A percentile compares a stretch with the other conserved stretches of the same genome.
Evolutionary conservation across 208 protist genomes (phyloP).

Genomic region (Leishmania major): DNA sequence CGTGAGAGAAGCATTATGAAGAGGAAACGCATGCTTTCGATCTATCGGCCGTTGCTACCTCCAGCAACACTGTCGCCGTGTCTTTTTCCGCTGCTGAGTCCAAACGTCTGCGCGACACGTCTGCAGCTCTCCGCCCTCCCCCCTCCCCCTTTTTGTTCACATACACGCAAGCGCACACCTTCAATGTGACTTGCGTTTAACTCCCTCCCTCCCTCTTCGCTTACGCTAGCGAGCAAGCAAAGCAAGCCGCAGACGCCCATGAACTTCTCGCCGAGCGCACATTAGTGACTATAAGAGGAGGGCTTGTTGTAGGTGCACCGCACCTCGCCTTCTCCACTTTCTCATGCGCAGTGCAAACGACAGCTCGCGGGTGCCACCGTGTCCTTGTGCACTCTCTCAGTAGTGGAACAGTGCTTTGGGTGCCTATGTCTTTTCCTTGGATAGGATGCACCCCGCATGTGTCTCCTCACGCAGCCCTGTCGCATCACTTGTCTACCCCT

Average conservation of each 20-base stretch:
- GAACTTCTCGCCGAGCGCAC: not conserved
- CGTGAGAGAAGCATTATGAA: not conserved
- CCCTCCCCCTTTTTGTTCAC: not conserved
- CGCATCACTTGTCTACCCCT: not conserved
- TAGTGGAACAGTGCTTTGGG: too few species aligned
- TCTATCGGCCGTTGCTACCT: not conserved
- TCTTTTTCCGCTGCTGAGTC: not conserved
- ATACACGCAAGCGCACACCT: not conserved
- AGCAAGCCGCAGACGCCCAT: not conserved
- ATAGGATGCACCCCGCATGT: not conserved
- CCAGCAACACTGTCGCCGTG: not conserved
- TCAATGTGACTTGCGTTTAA: not conserved
- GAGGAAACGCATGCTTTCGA: not conserved
- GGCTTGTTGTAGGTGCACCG: not conserved
- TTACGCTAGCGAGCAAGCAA: not conserved
- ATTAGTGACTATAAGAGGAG: not conserved
- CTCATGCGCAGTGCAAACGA: not conserved
- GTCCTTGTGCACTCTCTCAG: not conserved
- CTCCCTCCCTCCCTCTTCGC: not conserved
- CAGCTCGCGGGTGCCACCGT: not conserved
- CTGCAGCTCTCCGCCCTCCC: not conserved
- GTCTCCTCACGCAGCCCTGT: not conserved
- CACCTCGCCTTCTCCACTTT: not conserved
- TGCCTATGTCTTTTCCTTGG: not conserved
- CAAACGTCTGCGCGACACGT: not conserved